These are phyloP conservation scores for Penicillium daleae DNA, from an alignment of 495 filamentous ascomycete genomes.

Conservation along the genomic window DNA sequence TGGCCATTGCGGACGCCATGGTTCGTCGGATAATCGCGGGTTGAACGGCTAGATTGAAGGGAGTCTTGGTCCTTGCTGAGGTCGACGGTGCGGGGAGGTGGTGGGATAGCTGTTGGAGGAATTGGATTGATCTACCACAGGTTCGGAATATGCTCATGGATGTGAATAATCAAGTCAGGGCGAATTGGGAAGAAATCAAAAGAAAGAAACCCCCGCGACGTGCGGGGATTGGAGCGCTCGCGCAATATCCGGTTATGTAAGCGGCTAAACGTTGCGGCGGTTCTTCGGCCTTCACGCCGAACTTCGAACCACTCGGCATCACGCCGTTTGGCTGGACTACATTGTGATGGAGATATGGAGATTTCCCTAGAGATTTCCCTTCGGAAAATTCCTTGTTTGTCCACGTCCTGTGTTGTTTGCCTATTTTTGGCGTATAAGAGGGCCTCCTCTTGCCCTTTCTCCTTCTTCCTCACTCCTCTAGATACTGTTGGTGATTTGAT, in stretches of 20 bases:
- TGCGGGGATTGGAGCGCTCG: conserved; percentile 33
- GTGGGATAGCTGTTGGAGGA: conserved; percentile 27
- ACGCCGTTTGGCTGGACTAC: no score
- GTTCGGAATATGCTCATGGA: conserved; percentile 43
- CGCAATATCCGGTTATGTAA: conserved; percentile 31
- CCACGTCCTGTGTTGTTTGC: no score
- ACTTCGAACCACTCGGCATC: background rate
- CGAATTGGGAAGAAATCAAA: conserved; percentile 20
- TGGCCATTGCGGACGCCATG: conserved; percentile 79
- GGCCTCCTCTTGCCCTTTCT: no score
- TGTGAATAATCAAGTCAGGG: conserved; percentile 2
- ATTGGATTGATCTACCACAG: conserved; percentile 34
- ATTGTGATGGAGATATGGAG: no score
- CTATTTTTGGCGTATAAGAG: no score
- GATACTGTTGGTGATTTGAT: no score
- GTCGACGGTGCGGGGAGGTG: conserved; percentile 25
- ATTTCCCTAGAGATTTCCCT: no score
- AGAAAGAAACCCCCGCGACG: conserved; percentile 24
- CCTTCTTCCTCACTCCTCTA: no score
- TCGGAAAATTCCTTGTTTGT: no score
- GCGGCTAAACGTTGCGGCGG: conserved; percentile 13
- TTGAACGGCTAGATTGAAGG: conserved; percentile 27
- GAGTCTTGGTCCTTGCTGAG: conserved; percentile 22
- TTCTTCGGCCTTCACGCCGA: conserved; percentile 14
- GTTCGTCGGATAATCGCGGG: conserved; percentile 39